Conservation (phyloP, 495 filamentous ascomycete genomes). For the Podospora sp. region DNA sequence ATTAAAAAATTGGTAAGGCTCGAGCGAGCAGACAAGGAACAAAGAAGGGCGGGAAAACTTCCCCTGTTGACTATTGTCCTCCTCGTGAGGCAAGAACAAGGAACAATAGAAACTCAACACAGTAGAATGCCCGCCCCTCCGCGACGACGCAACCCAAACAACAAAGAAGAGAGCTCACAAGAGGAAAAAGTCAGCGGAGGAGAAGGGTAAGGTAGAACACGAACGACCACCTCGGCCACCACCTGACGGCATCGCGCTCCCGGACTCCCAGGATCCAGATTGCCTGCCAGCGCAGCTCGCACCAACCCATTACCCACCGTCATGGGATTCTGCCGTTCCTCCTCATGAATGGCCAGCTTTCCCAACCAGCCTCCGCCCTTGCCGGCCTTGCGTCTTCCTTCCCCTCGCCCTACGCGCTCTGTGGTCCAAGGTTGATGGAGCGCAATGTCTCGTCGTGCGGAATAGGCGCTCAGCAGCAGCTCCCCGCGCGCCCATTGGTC, state of each 20-base stretch:
- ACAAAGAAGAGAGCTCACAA: neutral
- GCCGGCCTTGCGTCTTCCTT: constrained; percentile 17
- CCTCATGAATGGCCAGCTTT: constrained; percentile 23
- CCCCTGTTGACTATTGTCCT: constrained; percentile 16
- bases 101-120: constrained; percentile 22
- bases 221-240: neutral
- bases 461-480: constrained; percentile 38
- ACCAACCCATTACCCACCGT: neutral
- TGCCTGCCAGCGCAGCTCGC: neutral
- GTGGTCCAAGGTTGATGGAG: constrained; percentile 29
- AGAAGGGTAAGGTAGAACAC: neutral
- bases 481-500: constrained; percentile 33
- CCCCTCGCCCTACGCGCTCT: constrained; percentile 23
- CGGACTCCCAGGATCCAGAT: constrained; percentile 1
- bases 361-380: constrained; percentile 17
- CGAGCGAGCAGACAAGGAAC: constrained; percentile 14
- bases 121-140: neutral
- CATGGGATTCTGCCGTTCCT: neutral
- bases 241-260: neutral
- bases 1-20: constrained; percentile 2
- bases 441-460: constrained; percentile 31
- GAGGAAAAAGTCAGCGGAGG: neutral
- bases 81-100: constrained; percentile 2
- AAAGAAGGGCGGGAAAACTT: constrained; percentile 19
- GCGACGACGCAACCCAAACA: neutral